Base-by-base conservation (phyloP, 495 filamentous ascomycete genomes). In the Trichoderma orchidacearum region DNA sequence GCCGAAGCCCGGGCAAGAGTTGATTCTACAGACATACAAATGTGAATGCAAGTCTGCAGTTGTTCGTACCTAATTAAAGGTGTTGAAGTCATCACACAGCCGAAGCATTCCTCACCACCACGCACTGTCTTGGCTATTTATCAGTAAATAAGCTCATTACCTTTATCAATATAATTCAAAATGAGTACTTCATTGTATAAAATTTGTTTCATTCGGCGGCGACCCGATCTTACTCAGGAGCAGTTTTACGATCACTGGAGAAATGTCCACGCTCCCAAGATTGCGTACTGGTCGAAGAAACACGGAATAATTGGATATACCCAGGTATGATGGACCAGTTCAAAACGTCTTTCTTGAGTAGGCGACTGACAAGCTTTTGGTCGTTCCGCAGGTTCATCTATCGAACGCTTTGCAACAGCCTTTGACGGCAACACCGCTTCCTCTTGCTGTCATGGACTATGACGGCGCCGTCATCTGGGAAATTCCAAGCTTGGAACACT, bases 231-330 rank as follows among this genome's bases (percentile, higher is more conserved):
- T 13, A 57, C 38, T 0, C 25, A 31, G 6, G 55, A 57, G 11
- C 38, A 57, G 17, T 57, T 57, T 29, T 57, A 57, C 13, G 29
- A 51, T 41, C 29, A 57, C 55, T 57, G 55, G 55, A 18, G 50
- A 28, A 50, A 57, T 28, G 55, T 57, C 30, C 55, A 57, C 7
- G 55, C 36, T 3, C 55, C 55, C 28, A 30, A 51, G 28, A 48
- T 51, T 21, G 50, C 29, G 41, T 48, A 41, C 7, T 57, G 55
- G 55, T 21, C 34, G 9, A 31, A 57, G 41, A 57, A 57, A 29
- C 55, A 57, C 27, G 55, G 55, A n/a, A 23, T 57, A 15, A 51
- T 51, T 41, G 23, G 36, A 18, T 57, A 57, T 17, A 57, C 55
- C 8, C 55, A 57, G 29, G 55, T 57, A 9, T 13, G 29, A 15